Percentiles rank a stretch among this genome's conserved stretches.
These are phyloP conservation scores for Neonectria punicea DNA, from an alignment of 2,329 filamentous ascomycete genomes.

Conservation along the genomic window DNA sequence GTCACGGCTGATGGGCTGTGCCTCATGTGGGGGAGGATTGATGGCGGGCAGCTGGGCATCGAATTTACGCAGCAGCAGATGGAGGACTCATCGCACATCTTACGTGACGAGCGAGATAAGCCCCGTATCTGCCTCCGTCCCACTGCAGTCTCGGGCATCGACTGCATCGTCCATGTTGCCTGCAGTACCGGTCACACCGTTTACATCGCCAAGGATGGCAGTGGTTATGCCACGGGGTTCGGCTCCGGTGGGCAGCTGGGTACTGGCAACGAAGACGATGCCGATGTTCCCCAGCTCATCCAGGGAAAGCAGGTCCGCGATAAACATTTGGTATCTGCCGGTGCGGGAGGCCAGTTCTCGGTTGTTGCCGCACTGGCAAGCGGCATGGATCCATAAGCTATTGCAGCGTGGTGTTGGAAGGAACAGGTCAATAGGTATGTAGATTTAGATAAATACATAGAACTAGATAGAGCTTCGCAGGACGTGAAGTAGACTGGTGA, in stretches of 20 bases:
- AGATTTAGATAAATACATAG: too few relatives aligned
- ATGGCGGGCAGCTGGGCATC: constrained; percentile 61
- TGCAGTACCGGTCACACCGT: constrained; percentile 75
- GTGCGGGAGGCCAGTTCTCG: constrained; percentile 21
- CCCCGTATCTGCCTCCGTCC: constrained; percentile 69
- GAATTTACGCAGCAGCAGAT: constrained; percentile 60
- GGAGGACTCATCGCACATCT: constrained; percentile 57
- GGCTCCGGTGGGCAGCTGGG: constrained; percentile 77
- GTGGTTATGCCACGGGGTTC: constrained; percentile 69
- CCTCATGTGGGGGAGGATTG: constrained; percentile 65
- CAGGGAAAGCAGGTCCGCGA: constrained; percentile 8
- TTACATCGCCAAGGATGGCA: constrained; percentile 70
- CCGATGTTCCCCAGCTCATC: constrained; percentile 7
- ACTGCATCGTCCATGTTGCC: constrained; percentile 57
- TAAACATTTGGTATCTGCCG: constrained; percentile 12
- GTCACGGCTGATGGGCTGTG: constrained; percentile 60
- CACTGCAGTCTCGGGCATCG: constrained; percentile 63
- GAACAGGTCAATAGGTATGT: too few relatives aligned
- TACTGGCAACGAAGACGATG: constrained; percentile 73
- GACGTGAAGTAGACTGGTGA: too few relatives aligned
- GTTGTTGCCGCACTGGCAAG: neutral
- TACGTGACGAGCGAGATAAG: constrained; percentile 65
- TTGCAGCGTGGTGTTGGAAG: neutral
- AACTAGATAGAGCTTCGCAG: too few relatives aligned
- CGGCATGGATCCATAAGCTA: neutral